These are phyloP conservation scores for Pogostemon cablin DNA, from an alignment of 257 asterid genomes.

Conservation along the genomic window DNA sequence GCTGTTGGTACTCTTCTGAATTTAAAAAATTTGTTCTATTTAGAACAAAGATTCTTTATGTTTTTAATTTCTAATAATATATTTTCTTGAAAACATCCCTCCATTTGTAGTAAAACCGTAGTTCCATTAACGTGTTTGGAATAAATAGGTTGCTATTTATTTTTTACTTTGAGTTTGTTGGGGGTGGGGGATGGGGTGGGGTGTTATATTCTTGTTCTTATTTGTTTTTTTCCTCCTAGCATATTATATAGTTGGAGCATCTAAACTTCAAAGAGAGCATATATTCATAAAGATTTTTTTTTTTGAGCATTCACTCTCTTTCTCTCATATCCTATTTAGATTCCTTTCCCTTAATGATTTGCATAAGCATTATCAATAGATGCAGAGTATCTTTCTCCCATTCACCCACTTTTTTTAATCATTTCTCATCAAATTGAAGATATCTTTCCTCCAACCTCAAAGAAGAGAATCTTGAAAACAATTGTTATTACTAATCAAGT, in stretches of 20 bases:
- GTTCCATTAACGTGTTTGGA: too few species aligned
- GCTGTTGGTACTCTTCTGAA: too few species aligned
- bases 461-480: too few species aligned
- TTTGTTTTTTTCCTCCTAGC: neutral
- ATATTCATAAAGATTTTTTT: slow-evolving; percentile 19
- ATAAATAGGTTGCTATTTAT: too few species aligned
- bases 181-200: too few species aligned
- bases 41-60: too few species aligned
- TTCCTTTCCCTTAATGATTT: slow-evolving; percentile 23
- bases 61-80: neutral
- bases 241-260: slow-evolving; percentile 16
- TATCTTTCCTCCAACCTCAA: too few species aligned
- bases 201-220: slow-evolving; percentile 8
- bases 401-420: neutral
- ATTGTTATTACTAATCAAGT: too few species aligned
- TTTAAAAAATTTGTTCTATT: neutral
- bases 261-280: slow-evolving; percentile 12
- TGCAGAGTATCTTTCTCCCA: neutral
- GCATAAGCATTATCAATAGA: slow-evolving; percentile 10
- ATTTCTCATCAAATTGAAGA: too few species aligned
- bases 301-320: slow-evolving; percentile 9
- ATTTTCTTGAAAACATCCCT: neutral
- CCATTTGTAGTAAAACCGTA: too few species aligned
- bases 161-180: too few species aligned
- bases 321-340: slow-evolving; percentile 25